These are phyloP conservation scores for Tolypocladium tropicale DNA, from an alignment of 2,329 filamentous ascomycete genomes.

Conservation along the genomic window DNA sequence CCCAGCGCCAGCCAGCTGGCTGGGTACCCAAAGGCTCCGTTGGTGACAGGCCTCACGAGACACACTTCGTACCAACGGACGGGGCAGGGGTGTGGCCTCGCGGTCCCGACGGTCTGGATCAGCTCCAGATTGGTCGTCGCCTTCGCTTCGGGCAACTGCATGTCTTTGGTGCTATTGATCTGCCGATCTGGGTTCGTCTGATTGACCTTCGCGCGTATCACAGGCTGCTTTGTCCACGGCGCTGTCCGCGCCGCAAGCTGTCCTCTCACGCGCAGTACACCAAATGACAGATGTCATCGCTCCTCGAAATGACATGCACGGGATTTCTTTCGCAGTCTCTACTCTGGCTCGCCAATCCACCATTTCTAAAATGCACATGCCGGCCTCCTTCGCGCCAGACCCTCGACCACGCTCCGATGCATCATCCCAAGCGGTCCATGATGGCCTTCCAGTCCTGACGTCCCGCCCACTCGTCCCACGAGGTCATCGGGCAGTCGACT, in stretches of 20 bases:
- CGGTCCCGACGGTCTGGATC: neutral
- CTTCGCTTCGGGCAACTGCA: neutral
- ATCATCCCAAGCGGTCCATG: neutral
- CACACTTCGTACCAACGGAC: neutral
- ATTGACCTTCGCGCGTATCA: neutral
- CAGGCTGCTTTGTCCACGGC: neutral
- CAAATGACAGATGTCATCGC: neutral
- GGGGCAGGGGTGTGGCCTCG: neutral
- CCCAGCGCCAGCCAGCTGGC: no score
- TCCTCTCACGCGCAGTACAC: neutral
- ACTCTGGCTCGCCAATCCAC: neutral
- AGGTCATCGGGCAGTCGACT: conserved; percentile 33
- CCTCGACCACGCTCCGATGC: no score
- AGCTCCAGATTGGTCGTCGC: neutral
- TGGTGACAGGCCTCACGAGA: no score
- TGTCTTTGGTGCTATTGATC: neutral
- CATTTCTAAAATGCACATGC: neutral
- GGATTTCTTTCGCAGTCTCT: neutral
- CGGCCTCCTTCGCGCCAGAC: neutral
- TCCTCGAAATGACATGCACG: neutral
- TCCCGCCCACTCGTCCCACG: conserved; percentile 23
- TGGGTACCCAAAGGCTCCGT: no score
- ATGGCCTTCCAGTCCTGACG: conserved; percentile 23
- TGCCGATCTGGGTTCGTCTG: neutral
- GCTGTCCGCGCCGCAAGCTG: neutral